Conservation (phyloP, 2,329 filamentous ascomycete species). For the Ascochyta viciae-villosae region DNA sequence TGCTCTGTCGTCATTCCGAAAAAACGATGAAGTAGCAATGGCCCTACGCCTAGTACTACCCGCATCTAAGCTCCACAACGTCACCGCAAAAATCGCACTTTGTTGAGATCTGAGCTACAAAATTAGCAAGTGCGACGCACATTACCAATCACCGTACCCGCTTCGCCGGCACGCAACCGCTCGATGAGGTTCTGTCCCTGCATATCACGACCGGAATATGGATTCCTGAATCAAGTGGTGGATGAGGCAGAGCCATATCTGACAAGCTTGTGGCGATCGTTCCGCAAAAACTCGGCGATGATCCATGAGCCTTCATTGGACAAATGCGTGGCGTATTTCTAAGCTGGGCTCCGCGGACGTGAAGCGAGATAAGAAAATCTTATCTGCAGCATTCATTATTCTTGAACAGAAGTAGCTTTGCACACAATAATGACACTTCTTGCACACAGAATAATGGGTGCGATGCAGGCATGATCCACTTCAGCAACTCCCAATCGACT, state of each 20-base stretch:
- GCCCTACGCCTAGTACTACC: slow-evolving; percentile 3
- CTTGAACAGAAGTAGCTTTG: neutral
- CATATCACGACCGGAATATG: slow-evolving; percentile 9
- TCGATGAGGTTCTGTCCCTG: slow-evolving; percentile 7
- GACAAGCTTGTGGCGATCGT: slow-evolving; percentile 17
- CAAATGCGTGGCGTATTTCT: slow-evolving; percentile 2
- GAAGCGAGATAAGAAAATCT: neutral
- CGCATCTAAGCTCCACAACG: slow-evolving; percentile 12
- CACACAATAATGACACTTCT: neutral
- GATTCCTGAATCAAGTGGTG: slow-evolving; percentile 17
- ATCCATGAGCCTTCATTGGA: slow-evolving; percentile 2
- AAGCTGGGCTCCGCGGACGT: slow-evolving; percentile 8
- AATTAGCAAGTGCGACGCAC: slow-evolving; percentile 1
- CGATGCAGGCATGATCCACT: no score
- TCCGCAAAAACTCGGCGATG: slow-evolving; percentile 8
- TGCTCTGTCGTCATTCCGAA: slow-evolving; percentile 17
- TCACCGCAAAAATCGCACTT: slow-evolving; percentile 4
- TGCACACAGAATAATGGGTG: no score
- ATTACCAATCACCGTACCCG: slow-evolving; percentile 18
- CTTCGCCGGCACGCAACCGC: neutral
- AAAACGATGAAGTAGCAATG: slow-evolving; percentile 11
- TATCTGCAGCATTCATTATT: neutral
- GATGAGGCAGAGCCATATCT: slow-evolving; percentile 5
- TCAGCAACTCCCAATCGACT: no score
- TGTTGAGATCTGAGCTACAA: slow-evolving; percentile 3